Conservation (phyloP, 2,329 filamentous ascomycete species). For the Fusarium verrucosum region DNA sequence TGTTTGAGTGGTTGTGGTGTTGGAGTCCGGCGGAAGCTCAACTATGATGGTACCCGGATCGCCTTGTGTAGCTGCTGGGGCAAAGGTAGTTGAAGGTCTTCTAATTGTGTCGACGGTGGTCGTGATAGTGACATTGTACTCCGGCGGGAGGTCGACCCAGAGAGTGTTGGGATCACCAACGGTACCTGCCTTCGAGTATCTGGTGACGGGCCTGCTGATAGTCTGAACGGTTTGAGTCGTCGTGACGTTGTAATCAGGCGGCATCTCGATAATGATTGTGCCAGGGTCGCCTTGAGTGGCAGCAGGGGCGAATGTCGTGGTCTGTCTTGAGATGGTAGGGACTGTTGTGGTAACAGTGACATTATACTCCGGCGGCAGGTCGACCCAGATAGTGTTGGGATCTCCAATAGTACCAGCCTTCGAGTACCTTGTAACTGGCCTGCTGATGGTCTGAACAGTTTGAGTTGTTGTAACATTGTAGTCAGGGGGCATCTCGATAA, state of each 20-base stretch:
- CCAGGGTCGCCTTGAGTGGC: conserved; percentile 20
- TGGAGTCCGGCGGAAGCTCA: conserved; percentile 7
- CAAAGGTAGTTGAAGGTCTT: conserved; percentile 11
- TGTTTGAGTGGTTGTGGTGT: conserved; percentile 2
- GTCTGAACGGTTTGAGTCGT: conserved; percentile 12
- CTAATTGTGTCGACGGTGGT: conserved; percentile 9
- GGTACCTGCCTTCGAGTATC: neutral
- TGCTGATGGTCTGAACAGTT: conserved; percentile 1
- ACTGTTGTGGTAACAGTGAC: conserved; percentile 9
- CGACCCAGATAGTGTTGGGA: conserved; percentile 12
- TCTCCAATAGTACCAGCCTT: conserved; percentile 4
- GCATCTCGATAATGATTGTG: conserved; percentile 11
- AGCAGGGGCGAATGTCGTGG: conserved; percentile 10
- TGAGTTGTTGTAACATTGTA: conserved; percentile 10
- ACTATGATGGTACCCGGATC: conserved; percentile 19
- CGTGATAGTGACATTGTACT: conserved; percentile 19
- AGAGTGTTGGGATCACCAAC: conserved; percentile 13
- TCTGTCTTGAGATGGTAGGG: conserved; percentile 2
- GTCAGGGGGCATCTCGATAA: conserved; percentile 10
- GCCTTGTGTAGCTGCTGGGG: conserved; percentile 2
- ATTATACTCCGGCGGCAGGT: conserved; percentile 18
- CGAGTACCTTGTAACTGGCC: conserved; percentile 5
- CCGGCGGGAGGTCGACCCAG: conserved; percentile 9
- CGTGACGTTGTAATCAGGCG: conserved; percentile 15
- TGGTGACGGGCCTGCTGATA: conserved; percentile 10